A percentile compares a stretch with the other conserved stretches of the same genome.
phyloP scores from a whole-genome alignment of 176 grass and related monocot genomes.

The Cymbopogon citratus region DNA sequence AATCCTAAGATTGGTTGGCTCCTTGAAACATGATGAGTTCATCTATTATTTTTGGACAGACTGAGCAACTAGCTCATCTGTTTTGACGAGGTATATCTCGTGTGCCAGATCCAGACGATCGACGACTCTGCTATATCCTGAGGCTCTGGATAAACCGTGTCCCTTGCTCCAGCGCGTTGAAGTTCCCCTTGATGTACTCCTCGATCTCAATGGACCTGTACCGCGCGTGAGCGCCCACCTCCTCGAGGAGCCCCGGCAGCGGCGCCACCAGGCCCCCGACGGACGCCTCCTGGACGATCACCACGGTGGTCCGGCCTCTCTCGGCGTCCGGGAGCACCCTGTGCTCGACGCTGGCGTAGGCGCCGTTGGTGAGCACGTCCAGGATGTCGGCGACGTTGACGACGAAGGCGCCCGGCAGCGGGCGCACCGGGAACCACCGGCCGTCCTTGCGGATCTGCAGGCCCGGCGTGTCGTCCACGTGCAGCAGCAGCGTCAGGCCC shows the following conservation, averaged over 20 bases:
- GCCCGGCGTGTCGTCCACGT: background rate
- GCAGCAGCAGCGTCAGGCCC: background rate
- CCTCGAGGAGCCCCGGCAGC: background rate
- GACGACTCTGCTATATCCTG: background rate
- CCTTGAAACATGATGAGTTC: no score
- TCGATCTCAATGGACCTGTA: background rate
- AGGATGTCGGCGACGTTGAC: conserved; percentile 21
- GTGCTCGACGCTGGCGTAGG: conserved; percentile 18
- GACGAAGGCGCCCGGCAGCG: conserved; percentile 2
- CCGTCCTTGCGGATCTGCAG: conserved; percentile 6
- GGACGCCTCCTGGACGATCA: background rate
- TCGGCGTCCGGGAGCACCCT: background rate
- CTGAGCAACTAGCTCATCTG: no score
- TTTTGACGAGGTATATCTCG: no score
- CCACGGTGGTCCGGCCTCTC: background rate
- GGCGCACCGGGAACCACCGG: conserved; percentile 17
- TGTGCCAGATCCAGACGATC: no score
- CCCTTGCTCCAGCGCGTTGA: background rate
- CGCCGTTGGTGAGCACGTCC: conserved; percentile 4
- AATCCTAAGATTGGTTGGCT: no score
- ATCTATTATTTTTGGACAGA: no score
- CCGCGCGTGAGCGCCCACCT: background rate
- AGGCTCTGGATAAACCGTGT: background rate
- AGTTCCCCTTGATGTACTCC: background rate
- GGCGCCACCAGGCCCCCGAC: background rate